Evolutionary conservation across 805 yeast genomes (phyloP).

Genomic region (Cyberlindnera bimundalis): DNA sequence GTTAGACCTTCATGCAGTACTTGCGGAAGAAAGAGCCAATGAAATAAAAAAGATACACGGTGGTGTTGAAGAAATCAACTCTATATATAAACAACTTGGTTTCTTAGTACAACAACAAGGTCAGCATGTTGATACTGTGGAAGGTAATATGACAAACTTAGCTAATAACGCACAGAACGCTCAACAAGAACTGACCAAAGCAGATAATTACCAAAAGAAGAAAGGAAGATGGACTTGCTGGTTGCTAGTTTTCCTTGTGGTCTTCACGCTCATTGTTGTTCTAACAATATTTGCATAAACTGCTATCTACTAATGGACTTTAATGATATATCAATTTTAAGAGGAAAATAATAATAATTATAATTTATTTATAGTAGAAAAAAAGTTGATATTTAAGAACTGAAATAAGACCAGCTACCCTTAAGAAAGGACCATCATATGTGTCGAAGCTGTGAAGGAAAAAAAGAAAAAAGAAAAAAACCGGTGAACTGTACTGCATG

Average conservation of each 20-base stretch:
- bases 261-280: conserved; percentile 56
- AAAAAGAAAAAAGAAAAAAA: no score
- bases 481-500: no score
- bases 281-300: conserved; percentile 41
- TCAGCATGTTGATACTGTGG: conserved; percentile 76
- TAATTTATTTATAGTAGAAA: no score
- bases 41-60: conserved; percentile 70
- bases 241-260: conserved; percentile 52
- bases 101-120: conserved; percentile 82
- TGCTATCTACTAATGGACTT: no score
- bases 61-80: conserved; percentile 81
- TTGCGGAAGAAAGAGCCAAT: conserved; percentile 68
- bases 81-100: conserved; percentile 79
- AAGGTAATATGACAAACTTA: conserved; percentile 66
- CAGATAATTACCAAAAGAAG: conserved; percentile 68
- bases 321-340: no score
- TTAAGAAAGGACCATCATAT: no score
- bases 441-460: no score
- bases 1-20: conserved; percentile 56
- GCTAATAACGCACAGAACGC: conserved; percentile 69
- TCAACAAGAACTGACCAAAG: conserved; percentile 62
- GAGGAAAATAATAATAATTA: no score
- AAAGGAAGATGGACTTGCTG: conserved; percentile 75
- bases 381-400: no score
- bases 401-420: no score